Evolutionary conservation across 805 yeast genomes (phyloP).

Genomic region (Myxozyma sirexii): DNA sequence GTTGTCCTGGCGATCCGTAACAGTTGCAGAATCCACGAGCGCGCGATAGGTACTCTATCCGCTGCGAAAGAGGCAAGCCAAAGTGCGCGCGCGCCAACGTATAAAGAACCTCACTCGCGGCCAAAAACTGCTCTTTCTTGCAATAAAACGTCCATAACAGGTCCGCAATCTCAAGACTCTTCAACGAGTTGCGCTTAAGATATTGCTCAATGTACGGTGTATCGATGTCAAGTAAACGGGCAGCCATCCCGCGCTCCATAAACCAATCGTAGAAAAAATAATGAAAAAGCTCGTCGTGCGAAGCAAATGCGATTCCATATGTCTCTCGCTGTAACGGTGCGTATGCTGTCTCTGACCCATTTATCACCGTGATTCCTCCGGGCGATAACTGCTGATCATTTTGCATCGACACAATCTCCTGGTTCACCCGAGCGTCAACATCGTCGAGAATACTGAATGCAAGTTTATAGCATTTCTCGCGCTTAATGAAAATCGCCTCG

Average conservation of each 20-base stretch:
- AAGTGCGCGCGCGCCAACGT: slow-evolving; percentile 68
- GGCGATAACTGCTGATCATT: slow-evolving; percentile 5
- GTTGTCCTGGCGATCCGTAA: slow-evolving; percentile 70
- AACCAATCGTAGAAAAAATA: slow-evolving; percentile 93
- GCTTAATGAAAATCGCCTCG: slow-evolving; percentile 53
- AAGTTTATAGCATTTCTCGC: slow-evolving; percentile 65
- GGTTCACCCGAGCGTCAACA: slow-evolving; percentile 65
- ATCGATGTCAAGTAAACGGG: slow-evolving; percentile 73
- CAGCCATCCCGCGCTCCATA: slow-evolving; percentile 73
- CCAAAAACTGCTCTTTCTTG: slow-evolving; percentile 71
- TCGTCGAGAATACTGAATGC: slow-evolving; percentile 74
- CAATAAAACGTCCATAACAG: slow-evolving; percentile 88
- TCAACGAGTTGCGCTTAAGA: slow-evolving; percentile 53
- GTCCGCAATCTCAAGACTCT: slow-evolving; percentile 73
- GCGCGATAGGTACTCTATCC: slow-evolving; percentile 86
- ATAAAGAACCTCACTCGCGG: slow-evolving; percentile 82
- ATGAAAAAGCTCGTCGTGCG: slow-evolving; percentile 84
- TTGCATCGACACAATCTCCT: slow-evolving; percentile 41
- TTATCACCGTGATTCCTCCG: slow-evolving; percentile 2
- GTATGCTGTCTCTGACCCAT: slow-evolving; percentile 50
- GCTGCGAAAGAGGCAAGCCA: slow-evolving; percentile 62
- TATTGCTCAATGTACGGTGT: slow-evolving; percentile 81
- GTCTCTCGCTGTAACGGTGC: slow-evolving; percentile 68
- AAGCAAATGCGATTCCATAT: slow-evolving; percentile 71
- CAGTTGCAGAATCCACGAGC: slow-evolving; percentile 93